Evolutionary conservation across 192 early-diverging fungal genomes (phyloP).

Genomic region (Umbelopsis vinacea): DNA sequence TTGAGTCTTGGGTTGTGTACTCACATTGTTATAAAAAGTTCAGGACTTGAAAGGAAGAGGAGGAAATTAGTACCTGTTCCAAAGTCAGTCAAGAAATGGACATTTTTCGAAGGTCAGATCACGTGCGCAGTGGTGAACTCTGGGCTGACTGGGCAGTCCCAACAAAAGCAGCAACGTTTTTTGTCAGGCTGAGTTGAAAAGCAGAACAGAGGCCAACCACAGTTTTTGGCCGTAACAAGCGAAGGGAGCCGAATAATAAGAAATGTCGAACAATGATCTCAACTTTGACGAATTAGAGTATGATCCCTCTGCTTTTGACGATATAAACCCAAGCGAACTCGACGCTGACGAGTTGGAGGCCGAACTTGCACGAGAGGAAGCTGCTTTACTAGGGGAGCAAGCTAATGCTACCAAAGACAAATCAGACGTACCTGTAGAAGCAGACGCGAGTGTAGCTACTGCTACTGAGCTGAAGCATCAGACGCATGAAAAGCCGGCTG

Average conservation of each 20-base stretch:
- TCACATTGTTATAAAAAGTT: constrained; percentile 18
- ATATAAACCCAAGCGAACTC: constrained; percentile 7
- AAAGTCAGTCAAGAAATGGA: background rate
- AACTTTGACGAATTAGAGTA: constrained; percentile 13
- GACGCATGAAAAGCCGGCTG: background rate
- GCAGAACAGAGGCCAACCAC: too few species aligned
- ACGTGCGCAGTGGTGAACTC: background rate
- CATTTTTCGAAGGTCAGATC: background rate
- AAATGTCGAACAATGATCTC: constrained; percentile 6
- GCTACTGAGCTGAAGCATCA: background rate
- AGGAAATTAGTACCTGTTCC: background rate
- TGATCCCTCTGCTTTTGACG: constrained; percentile 10
- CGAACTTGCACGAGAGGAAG: constrained; percentile 8
- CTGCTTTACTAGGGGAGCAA: background rate
- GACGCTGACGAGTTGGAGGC: background rate
- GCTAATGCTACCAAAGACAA: background rate
- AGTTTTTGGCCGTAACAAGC: background rate
- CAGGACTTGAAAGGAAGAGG: constrained; percentile 15
- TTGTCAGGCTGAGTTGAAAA: too few species aligned
- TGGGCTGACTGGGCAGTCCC: too few species aligned
- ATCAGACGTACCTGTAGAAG: background rate
- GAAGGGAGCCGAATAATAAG: background rate
- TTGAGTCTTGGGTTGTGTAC: background rate
- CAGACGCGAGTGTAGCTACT: background rate
- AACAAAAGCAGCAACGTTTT: too few species aligned